Evolutionary conservation across 352 stramenopile genomes (phyloP).

Genomic region (Phytophthora pluvialis): DNA sequence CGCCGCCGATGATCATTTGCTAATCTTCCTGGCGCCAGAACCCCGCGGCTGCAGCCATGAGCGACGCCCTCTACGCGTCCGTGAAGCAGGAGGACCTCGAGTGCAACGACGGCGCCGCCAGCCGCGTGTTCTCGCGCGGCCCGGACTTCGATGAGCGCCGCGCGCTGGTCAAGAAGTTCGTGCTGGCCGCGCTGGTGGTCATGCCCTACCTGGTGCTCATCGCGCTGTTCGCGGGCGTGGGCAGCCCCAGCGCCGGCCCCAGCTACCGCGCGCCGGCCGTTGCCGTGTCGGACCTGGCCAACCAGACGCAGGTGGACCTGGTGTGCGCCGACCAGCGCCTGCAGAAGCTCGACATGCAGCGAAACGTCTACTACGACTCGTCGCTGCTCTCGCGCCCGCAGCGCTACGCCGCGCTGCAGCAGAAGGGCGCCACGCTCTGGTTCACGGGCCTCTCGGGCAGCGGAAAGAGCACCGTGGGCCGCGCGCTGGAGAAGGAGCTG

Average conservation of each 20-base stretch:
- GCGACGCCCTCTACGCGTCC: conserved; percentile 68
- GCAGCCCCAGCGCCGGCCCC: conserved; percentile 4
- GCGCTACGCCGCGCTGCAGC: conserved; percentile 79
- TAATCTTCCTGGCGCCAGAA: conserved; percentile 5
- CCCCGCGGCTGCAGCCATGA: conserved; percentile 18
- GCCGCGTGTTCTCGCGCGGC: conserved; percentile 57
- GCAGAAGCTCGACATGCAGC: conserved; percentile 72
- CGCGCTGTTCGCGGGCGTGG: conserved; percentile 52
- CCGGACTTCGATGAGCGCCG: conserved; percentile 53
- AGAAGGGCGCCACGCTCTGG: conserved; percentile 98
- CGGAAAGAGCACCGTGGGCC: conserved; percentile 98
- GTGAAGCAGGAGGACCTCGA: conserved; percentile 76
- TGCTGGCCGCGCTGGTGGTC: conserved; percentile 54
- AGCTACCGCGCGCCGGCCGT: conserved; percentile 2
- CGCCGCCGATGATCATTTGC: neutral
- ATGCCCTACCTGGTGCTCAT: conserved; percentile 72
- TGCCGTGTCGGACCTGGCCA: conserved; percentile 19
- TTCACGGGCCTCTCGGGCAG: conserved; percentile 98
- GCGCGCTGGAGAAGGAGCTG: conserved; percentile 95
- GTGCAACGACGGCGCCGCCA: conserved; percentile 43
- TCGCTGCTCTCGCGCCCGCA: conserved; percentile 69
- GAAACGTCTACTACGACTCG: conserved; percentile 87
- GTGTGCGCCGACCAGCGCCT: conserved; percentile 66
- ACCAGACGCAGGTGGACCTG: conserved; percentile 44
- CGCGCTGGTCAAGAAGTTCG: conserved; percentile 60